These are phyloP conservation scores for Trichoderma aggressivum DNA, from an alignment of 2,329 filamentous ascomycete species.

Conservation along the genomic window DNA sequence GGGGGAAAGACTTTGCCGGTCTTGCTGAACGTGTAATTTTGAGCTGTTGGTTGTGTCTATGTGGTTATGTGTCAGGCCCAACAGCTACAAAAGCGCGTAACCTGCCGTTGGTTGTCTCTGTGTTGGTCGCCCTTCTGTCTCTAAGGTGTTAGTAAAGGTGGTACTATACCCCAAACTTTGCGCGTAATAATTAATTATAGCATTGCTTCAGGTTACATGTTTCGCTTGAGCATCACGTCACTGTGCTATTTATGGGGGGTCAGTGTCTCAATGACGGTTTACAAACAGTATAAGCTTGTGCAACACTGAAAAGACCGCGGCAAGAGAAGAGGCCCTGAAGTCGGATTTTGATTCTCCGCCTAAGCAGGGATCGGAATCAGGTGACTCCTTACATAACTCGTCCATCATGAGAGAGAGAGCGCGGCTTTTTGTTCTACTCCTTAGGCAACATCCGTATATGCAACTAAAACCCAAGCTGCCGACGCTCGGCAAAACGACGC, in stretches of 20 bases:
- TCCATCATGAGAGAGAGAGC: background rate
- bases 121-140: background rate
- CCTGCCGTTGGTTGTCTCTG: background rate
- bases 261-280: background rate
- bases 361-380: background rate
- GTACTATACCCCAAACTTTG: background rate
- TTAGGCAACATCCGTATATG: background rate
- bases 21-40: background rate
- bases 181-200: slow-evolving; percentile 8
- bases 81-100: slow-evolving; percentile 17
- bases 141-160: background rate
- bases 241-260: background rate
- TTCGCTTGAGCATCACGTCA: slow-evolving; percentile 6
- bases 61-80: background rate
- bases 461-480: background rate
- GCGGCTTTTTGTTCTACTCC: background rate
- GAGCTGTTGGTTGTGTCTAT: background rate
- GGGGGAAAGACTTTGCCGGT: background rate
- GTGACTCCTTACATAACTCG: background rate
- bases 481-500: background rate
- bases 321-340: background rate
- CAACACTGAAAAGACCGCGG: background rate
- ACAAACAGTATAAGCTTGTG: background rate
- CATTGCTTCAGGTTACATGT: background rate
- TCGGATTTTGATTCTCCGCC: background rate